Evolutionary conservation across 208 protist genomes (phyloP).

Genomic region (Entamoeba dispar): DNA sequence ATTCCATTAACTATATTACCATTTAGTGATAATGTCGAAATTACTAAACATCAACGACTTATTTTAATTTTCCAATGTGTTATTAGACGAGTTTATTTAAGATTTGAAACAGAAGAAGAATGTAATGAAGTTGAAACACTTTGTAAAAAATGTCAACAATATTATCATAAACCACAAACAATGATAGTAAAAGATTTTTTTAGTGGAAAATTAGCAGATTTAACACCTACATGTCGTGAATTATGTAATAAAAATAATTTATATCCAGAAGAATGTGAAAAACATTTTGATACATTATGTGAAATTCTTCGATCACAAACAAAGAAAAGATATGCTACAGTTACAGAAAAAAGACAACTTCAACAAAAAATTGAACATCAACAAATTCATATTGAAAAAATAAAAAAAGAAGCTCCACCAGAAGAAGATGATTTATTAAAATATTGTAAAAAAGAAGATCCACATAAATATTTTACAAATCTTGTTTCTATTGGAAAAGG

Average conservation of each 20-base stretch:
- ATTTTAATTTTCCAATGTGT: not conserved
- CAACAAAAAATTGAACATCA: not conserved
- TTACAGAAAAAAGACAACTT: not conserved
- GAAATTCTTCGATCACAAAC: not conserved
- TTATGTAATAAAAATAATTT: not conserved
- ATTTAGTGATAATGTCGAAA: not conserved
- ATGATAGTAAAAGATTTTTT: not conserved
- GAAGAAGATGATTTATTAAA: not conserved
- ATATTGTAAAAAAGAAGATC: not conserved
- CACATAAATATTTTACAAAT: not conserved
- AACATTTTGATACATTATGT: not conserved
- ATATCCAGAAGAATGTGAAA: not conserved
- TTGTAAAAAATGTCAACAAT: not conserved
- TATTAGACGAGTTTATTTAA: not conserved
- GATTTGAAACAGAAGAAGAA: not conserved
- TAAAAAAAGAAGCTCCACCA: not conserved
- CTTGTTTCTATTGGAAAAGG: not conserved
- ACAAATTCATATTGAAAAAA: not conserved
- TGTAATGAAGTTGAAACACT: not conserved
- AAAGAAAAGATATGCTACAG: not conserved
- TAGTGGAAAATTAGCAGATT: not conserved
- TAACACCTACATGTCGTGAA: not conserved
- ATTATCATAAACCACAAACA: not conserved
- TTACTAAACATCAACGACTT: not conserved
- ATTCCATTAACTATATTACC: not conserved